Evolutionary conservation across 441 rosid species (phyloP).

Genomic region (Euphorbia corollata): DNA sequence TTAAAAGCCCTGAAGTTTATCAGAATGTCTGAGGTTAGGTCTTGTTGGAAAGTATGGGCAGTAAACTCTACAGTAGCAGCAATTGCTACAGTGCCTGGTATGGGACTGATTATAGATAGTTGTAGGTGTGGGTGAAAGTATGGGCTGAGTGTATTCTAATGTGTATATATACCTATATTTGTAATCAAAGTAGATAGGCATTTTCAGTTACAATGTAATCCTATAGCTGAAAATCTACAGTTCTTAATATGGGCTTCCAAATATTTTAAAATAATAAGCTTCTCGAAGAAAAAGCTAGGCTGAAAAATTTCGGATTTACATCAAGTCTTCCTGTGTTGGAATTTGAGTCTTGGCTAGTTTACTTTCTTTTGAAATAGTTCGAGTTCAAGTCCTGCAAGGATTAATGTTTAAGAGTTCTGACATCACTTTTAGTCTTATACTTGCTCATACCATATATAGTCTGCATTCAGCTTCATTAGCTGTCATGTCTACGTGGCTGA

Average conservation of each 20-base stretch:
- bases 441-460: too few relatives aligned
- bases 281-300: neutral
- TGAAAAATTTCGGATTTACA: neutral
- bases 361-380: neutral
- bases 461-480: too few relatives aligned
- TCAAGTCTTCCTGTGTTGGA: neutral
- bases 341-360: neutral
- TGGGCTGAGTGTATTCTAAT: too few relatives aligned
- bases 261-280: neutral
- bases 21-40: neutral
- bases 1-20: neutral
- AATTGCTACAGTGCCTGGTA: too few relatives aligned
- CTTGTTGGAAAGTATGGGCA: too few relatives aligned
- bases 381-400: neutral
- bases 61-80: too few relatives aligned
- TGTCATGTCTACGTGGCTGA: neutral
- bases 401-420: neutral
- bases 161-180: too few relatives aligned
- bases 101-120: too few relatives aligned
- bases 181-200: too few relatives aligned
- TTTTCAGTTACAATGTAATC: too few relatives aligned
- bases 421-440: neutral
- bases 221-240: too few relatives aligned
- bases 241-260: neutral
- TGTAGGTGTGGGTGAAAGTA: too few relatives aligned